These are phyloP conservation scores for Dendryphion nanum DNA, from an alignment of 2,329 filamentous ascomycete species.

Conservation along the genomic window DNA sequence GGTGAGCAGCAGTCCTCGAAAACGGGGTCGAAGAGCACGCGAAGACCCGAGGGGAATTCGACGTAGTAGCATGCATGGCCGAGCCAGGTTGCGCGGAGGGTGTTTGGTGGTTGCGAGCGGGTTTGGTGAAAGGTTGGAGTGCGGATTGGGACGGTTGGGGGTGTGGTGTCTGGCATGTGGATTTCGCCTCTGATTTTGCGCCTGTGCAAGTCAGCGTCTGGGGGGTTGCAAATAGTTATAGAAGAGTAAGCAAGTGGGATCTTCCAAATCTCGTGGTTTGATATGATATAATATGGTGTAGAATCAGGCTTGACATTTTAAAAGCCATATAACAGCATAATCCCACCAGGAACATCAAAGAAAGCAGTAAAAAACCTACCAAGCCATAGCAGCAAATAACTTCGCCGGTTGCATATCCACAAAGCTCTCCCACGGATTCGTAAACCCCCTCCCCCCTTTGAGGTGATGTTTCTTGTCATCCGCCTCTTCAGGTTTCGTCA, in stretches of 20 bases:
- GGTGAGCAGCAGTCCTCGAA: conserved; percentile 87
- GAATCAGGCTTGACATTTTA: too few relatives aligned
- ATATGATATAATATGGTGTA: too few relatives aligned
- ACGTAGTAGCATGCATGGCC: conserved; percentile 93
- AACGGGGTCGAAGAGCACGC: conserved; percentile 90
- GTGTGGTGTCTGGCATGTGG: conserved; percentile 61
- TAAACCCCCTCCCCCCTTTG: conserved; percentile 54
- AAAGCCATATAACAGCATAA: too few relatives aligned
- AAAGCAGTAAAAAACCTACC: conserved; percentile 1
- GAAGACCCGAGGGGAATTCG: conserved; percentile 81
- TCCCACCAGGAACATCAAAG: not conserved
- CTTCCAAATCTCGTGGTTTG: not conserved
- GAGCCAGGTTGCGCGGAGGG: conserved; percentile 86
- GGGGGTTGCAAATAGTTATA: conserved; percentile 5
- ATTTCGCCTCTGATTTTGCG: conserved; percentile 50
- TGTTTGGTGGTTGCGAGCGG: conserved; percentile 52
- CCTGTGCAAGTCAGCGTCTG: conserved; percentile 19
- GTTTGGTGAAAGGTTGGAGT: conserved; percentile 65
- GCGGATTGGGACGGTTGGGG: conserved; percentile 65
- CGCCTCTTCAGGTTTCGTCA: conserved; percentile 46
- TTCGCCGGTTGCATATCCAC: conserved; percentile 32
- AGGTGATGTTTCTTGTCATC: conserved; percentile 51
- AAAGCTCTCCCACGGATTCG: conserved; percentile 60
- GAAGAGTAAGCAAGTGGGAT: not conserved
- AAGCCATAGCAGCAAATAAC: conserved; percentile 37